These are phyloP conservation scores for Purpureocillium takamizusanense DNA, from an alignment of 2,329 filamentous ascomycete genomes.

Conservation along the genomic window DNA sequence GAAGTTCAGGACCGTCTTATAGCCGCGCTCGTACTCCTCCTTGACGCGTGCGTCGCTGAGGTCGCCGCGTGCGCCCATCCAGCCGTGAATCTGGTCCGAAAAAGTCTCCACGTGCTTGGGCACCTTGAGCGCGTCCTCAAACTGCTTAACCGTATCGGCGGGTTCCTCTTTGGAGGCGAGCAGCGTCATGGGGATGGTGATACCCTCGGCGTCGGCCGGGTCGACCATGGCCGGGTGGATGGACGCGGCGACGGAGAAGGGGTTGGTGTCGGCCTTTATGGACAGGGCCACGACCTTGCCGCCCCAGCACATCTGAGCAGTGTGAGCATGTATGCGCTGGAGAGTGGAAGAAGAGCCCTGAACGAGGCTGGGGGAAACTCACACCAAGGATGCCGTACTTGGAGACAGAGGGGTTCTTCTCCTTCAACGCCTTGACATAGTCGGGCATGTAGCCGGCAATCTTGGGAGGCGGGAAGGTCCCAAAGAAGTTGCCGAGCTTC, in stretches of 20 bases:
- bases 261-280: conserved; percentile 39
- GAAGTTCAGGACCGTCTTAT: conserved; percentile 49
- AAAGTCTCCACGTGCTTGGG: conserved; percentile 59
- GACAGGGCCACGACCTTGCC: conserved; percentile 54
- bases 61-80: conserved; percentile 61
- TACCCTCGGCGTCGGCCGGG: conserved; percentile 45
- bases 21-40: conserved; percentile 54
- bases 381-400: conserved; percentile 54
- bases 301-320: conserved; percentile 56
- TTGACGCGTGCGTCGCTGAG: conserved; percentile 47
- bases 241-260: conserved; percentile 44
- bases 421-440: conserved; percentile 44
- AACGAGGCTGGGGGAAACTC: conserved; percentile 7
- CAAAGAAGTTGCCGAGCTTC: conserved; percentile 49
- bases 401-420: conserved; percentile 43
- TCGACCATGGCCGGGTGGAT: conserved; percentile 58
- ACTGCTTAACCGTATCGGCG: conserved; percentile 44
- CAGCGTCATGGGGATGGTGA: conserved; percentile 53
- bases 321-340: conserved; percentile 1
- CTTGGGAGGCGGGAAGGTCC: conserved; percentile 36
- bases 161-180: conserved; percentile 60
- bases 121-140: conserved; percentile 41
- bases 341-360: conserved; percentile 1
- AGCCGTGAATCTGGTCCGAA: conserved; percentile 59
- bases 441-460: conserved; percentile 41